Evolutionary conservation across 495 filamentous ascomycete genomes (phyloP), one percentile per base, ranked within the genome.

Genomic region (Hypoxylon cercidicola): DNA sequence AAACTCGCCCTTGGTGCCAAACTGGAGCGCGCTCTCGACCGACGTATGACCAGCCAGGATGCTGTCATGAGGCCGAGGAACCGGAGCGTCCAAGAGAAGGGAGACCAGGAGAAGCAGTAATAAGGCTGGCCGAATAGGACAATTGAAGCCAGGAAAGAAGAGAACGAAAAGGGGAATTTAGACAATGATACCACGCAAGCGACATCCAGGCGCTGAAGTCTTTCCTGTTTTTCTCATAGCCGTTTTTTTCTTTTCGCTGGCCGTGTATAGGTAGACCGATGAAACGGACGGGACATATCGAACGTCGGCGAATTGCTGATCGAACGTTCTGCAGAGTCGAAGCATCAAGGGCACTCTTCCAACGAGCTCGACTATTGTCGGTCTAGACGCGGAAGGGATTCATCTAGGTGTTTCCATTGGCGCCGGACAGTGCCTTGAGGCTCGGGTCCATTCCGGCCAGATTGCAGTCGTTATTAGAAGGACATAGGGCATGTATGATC

Each of bases 1-100:
- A 96, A 97, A 78, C 81, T 98, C 56, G 94, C 94, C 25, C 83
- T 98, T 40, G 90, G 93, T 43, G 94, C 95, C 37, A 98, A 97
- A 78, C 84, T 98, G 39, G 95, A 99, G 74, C 88, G 95, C 37
- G 95, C 95, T 11, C 86, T 99, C 35, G 91, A 87, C 54, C 82
- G 95, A 68, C 86, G 95, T 67, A 96, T 98, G 93, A 89, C 84
- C 20, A 75, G 90, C 68, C 95, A 99, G 74, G 95, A 99, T 76
- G 96, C 95, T 44, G 87, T 91, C 56, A 94, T 96, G 85, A 86
- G 88, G 48, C 77, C 79, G 47, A 79, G 78, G 70, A 78, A 76
- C 55, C 75, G 68, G 48, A 75, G 72, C 50, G 28, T 76, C 15
- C 67, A 44, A 51, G 78, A 81, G 70, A 80, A 80, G 61, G 73